A percentile compares a stretch with the other conserved stretches of the same genome.
Evolutionary conservation across 176 grass and related monocot species (phyloP).

Genomic region (Avena insularis): DNA sequence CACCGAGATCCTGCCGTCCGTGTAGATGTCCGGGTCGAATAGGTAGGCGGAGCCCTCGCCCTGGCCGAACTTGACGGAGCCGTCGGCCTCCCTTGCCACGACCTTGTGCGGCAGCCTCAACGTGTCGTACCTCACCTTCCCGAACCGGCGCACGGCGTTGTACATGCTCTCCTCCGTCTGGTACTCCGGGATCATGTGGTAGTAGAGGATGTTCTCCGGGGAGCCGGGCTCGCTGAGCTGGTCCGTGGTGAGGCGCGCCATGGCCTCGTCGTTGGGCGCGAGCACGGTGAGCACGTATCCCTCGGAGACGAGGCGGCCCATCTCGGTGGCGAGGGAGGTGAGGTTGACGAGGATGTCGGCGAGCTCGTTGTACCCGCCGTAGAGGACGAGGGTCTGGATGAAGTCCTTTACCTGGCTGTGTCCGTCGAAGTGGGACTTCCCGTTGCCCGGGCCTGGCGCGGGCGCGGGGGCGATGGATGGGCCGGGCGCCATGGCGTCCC

Average conservation of each 20-base stretch:
- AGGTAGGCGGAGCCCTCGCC: constrained; percentile 88
- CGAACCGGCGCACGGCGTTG: constrained; percentile 92
- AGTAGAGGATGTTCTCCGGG: constrained; percentile 95
- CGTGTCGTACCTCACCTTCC: constrained; percentile 90
- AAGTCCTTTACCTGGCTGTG: constrained; percentile 94
- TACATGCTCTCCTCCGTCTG: constrained; percentile 99
- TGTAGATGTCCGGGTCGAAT: constrained; percentile 98
- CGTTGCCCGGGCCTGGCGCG: constrained; percentile 44
- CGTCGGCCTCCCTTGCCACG: constrained; percentile 78
- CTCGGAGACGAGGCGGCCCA: constrained; percentile 89
- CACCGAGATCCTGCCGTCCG: constrained; percentile 91
- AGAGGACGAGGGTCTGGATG: constrained; percentile 85
- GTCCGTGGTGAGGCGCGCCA: constrained; percentile 80
- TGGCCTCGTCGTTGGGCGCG: constrained; percentile 91
- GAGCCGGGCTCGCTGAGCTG: constrained; percentile 90
- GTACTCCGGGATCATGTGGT: constrained; percentile 97
- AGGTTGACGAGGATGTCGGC: constrained; percentile 96
- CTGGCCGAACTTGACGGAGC: constrained; percentile 94
- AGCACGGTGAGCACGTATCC: constrained; percentile 92
- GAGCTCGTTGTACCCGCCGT: constrained; percentile 94
- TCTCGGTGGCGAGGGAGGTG: constrained; percentile 88
- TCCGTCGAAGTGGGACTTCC: constrained; percentile 77
- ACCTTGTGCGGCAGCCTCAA: constrained; percentile 95
- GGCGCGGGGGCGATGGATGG: constrained; percentile 63
- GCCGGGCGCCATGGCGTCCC: constrained; percentile 76